Conservation (phyloP, 306 rosid species). For the Mucuna pruriens region DNA sequence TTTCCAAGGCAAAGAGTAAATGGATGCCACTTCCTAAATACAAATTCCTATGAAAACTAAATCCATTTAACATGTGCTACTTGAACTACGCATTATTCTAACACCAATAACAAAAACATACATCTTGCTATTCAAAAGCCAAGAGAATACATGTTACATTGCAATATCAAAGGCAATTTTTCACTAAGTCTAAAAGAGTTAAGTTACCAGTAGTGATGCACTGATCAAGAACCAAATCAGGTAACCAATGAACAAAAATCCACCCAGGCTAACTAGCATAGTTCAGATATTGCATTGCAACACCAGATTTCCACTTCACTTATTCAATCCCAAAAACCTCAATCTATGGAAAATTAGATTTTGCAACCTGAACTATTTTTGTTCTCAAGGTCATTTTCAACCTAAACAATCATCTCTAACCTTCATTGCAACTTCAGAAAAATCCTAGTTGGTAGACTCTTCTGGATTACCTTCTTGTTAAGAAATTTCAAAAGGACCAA, state of each 20-base stretch:
- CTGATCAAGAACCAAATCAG: background rate
- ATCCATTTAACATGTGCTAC: background rate
- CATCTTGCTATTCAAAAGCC: background rate
- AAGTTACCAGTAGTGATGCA: background rate
- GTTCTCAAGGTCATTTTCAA: background rate
- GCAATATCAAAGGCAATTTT: background rate
- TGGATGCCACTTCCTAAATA: too few species aligned
- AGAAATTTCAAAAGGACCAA: background rate
- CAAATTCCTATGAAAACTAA: background rate
- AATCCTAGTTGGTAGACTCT: background rate
- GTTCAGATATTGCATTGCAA: background rate
- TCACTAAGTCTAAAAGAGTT: background rate
- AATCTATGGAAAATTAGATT: background rate
- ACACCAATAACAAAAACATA: background rate
- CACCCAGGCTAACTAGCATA: background rate
- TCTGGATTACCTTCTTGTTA: background rate
- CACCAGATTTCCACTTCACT: background rate
- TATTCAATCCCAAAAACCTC: constrained; percentile 8
- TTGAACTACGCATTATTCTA: background rate
- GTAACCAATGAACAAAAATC: constrained; percentile 3
- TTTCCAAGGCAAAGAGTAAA: too few species aligned
- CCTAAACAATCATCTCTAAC: background rate
- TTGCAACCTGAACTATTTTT: background rate
- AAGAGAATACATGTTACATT: background rate
- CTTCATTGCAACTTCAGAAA: constrained; percentile 1